Evolutionary conservation across 352 stramenopile species (phyloP).

Genomic region (Phytophthora litchii): DNA sequence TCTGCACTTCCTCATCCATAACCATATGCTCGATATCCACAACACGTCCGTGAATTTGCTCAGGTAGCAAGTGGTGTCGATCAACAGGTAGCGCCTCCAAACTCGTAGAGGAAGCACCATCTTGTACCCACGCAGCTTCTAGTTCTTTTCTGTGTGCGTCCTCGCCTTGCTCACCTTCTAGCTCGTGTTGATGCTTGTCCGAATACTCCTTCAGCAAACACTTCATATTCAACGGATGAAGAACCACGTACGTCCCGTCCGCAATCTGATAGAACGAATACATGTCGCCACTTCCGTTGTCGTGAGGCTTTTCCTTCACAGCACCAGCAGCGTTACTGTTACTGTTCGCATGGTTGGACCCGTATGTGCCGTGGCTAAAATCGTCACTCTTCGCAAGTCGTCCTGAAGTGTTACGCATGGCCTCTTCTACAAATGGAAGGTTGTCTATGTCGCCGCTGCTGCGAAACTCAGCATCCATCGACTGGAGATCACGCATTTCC

Average conservation of each 20-base stretch:
- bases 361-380: constrained; percentile 21
- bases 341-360: constrained; percentile 5
- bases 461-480: constrained; percentile 70
- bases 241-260: constrained; percentile 87
- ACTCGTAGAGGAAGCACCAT: constrained; percentile 22
- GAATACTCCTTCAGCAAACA: constrained; percentile 83
- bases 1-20: constrained; percentile 86
- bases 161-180: constrained; percentile 11
- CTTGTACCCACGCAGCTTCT: constrained; percentile 38
- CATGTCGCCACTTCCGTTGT: constrained; percentile 30
- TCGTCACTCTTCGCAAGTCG: constrained; percentile 47
- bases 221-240: constrained; percentile 91
- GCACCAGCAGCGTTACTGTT: background rate
- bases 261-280: constrained; percentile 90
- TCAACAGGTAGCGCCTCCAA: constrained; percentile 23
- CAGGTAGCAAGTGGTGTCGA: constrained; percentile 61
- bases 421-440: constrained; percentile 82
- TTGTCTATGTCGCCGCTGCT: constrained; percentile 77
- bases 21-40: constrained; percentile 88
- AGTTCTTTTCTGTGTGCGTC: constrained; percentile 30
- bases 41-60: constrained; percentile 62
- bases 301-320: constrained; percentile 18
- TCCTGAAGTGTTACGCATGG: constrained; percentile 70
- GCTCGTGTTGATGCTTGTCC: constrained; percentile 34
- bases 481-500: constrained; percentile 75